A percentile compares a stretch with the other conserved stretches of the same genome.
Evolutionary conservation across 208 protist species (phyloP).

Genomic region (Acanthamoeba rhysodes): DNA sequence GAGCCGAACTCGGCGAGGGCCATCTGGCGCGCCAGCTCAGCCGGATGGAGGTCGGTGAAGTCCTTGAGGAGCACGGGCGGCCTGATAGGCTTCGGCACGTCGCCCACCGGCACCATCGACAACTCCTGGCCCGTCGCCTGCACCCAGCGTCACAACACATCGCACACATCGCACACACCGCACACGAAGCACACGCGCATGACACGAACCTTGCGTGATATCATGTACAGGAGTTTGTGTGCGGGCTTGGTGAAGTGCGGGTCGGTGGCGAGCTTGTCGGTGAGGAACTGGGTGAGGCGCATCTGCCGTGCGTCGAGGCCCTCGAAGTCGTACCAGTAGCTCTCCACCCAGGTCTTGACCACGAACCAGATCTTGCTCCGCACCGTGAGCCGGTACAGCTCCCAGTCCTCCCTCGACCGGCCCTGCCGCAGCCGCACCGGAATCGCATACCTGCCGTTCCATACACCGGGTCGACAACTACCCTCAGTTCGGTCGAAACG

Average conservation of each 20-base stretch:
- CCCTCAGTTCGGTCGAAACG: neutral
- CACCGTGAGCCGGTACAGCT: slow-evolving; percentile 14
- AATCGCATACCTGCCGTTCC: neutral
- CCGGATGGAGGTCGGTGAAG: slow-evolving; percentile 42
- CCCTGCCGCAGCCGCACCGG: neutral
- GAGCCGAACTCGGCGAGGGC: slow-evolving; percentile 39
- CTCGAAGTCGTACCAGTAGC: slow-evolving; percentile 72
- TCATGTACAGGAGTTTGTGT: slow-evolving; percentile 65
- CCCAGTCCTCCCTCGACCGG: slow-evolving; percentile 18
- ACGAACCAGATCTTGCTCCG: slow-evolving; percentile 69
- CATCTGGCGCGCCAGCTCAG: slow-evolving; percentile 70
- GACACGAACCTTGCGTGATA: slow-evolving; percentile 44
- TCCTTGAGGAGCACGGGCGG: slow-evolving; percentile 42
- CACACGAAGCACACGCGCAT: neutral
- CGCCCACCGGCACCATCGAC: slow-evolving; percentile 54
- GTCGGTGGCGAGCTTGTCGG: slow-evolving; percentile 53
- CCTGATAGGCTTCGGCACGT: slow-evolving; percentile 49
- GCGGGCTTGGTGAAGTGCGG: slow-evolving; percentile 56
- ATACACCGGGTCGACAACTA: neutral
- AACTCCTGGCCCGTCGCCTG: slow-evolving; percentile 61
- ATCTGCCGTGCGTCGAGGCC: slow-evolving; percentile 8
- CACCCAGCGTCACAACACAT: neutral
- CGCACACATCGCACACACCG: neutral
- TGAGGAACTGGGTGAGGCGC: slow-evolving; percentile 51
- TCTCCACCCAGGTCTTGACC: slow-evolving; percentile 71